A percentile compares a stretch with the other conserved stretches of the same genome.
Evolutionary conservation across 164 flowering plant species (phyloP).

Genomic region (Stephania cephalantha): DNA sequence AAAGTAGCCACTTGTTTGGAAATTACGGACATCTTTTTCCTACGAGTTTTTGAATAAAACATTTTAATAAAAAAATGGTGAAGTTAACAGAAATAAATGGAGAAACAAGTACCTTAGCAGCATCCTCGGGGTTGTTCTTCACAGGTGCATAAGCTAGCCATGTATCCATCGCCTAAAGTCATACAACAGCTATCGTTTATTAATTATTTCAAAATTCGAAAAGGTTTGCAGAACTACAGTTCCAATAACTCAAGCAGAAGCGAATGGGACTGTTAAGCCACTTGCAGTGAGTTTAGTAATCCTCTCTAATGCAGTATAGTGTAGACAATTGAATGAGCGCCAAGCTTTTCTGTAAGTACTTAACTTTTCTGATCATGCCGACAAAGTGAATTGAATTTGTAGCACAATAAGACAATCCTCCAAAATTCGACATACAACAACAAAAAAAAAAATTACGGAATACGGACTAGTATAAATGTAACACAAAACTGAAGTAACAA

Average conservation of each 20-base stretch:
- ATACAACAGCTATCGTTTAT: neutral
- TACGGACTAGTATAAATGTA: no score
- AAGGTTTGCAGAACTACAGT: neutral
- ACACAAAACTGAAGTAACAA: no score
- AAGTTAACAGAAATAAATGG: neutral
- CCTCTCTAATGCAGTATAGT: neutral
- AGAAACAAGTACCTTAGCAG: conserved; percentile 68
- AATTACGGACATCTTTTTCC: no score
- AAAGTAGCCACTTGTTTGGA: no score
- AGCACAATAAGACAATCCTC: no score
- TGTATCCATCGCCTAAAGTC: conserved; percentile 72
- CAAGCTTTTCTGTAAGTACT: no score
- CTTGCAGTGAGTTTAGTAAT: neutral
- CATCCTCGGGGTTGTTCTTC: conserved; percentile 97
- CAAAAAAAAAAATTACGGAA: no score
- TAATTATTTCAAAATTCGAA: neutral
- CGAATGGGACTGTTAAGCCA: neutral
- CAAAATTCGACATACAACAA: no score
- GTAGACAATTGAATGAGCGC: neutral
- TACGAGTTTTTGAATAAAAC: no score
- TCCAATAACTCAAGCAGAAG: neutral
- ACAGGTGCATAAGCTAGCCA: conserved; percentile 99
- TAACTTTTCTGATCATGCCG: no score
- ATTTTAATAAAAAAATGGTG: no score
- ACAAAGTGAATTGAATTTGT: no score